These are phyloP conservation scores for Pythium monospermum DNA, from an alignment of 352 stramenopile species.

Conservation along the genomic window DNA sequence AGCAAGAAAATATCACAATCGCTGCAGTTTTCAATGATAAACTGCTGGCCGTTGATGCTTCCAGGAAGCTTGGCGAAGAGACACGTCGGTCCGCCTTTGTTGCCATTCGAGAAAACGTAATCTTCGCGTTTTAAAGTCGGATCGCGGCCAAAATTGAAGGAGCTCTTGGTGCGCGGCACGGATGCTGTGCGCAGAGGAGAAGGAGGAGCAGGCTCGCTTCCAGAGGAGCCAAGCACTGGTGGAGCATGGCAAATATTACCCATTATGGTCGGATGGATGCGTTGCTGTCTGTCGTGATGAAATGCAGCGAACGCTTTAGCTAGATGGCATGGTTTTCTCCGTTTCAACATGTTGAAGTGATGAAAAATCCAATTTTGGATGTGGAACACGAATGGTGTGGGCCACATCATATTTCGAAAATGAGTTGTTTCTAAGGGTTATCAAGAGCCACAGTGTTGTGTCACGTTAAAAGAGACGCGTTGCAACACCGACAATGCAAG, in stretches of 20 bases:
- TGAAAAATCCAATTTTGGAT: not conserved
- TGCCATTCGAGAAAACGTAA: constrained; percentile 54
- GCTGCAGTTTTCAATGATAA: constrained; percentile 65
- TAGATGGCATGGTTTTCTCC: no score
- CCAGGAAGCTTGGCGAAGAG: constrained; percentile 56
- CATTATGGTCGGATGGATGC: constrained; percentile 23
- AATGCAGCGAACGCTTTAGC: not conserved
- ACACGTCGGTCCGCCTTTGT: constrained; percentile 29
- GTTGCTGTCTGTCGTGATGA: not conserved
- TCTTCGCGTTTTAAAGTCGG: constrained; percentile 64
- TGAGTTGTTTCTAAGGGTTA: not conserved
- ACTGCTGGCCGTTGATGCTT: constrained; percentile 72
- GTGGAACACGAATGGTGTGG: not conserved
- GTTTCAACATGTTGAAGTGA: constrained; percentile 16
- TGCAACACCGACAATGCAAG: no score
- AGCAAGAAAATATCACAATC: constrained; percentile 77
- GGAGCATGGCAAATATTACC: constrained; percentile 57
- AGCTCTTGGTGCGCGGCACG: not conserved
- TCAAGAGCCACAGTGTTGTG: no score
- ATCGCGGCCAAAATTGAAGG: constrained; percentile 52
- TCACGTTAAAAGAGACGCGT: not conserved
- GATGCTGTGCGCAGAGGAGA: not conserved
- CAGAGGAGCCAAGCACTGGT: constrained; percentile 12
- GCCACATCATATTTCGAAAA: not conserved
- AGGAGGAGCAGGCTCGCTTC: not conserved